These are phyloP conservation scores for Daldinia eschscholtzii DNA, from an alignment of 2,329 filamentous ascomycete genomes.

Conservation along the genomic window DNA sequence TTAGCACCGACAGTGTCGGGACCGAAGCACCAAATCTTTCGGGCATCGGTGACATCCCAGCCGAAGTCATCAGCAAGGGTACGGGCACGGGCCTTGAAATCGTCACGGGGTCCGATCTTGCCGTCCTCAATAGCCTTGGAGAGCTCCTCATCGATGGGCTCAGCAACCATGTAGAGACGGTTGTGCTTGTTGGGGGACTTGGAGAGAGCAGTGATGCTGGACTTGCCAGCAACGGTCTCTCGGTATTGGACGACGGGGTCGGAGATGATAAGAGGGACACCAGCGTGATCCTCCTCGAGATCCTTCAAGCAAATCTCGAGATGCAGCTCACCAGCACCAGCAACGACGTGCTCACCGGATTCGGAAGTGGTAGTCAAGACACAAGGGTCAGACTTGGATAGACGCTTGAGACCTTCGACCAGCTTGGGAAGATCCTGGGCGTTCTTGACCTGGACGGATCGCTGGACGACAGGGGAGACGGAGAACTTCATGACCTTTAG, in stretches of 20 bases:
- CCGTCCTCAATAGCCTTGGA: conserved; percentile 89
- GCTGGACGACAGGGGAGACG: conserved; percentile 97
- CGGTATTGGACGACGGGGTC: conserved; percentile 99
- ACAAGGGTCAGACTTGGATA: conserved; percentile 99
- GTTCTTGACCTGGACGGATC: conserved; percentile 99
- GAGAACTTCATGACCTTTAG: conserved; percentile 99
- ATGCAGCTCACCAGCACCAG: conserved; percentile 98
- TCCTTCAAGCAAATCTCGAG: conserved; percentile 99
- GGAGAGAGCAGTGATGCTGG: conserved; percentile 95
- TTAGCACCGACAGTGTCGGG: conserved; percentile 98
- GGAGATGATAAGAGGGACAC: conserved; percentile 96
- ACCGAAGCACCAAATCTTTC: conserved; percentile 99
- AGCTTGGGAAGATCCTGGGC: conserved; percentile 99
- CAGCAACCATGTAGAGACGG: conserved; percentile 95
- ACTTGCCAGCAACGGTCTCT: conserved; percentile 89
- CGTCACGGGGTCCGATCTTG: conserved; percentile 94
- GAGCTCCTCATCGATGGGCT: conserved; percentile 93
- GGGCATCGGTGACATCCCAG: conserved; percentile 99
- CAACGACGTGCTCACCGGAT: conserved; percentile 98
- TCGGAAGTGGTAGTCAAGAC: conserved; percentile 90
- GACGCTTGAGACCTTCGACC: conserved; percentile 99
- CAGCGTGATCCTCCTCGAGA: conserved; percentile 99
- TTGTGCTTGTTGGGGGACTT: conserved; percentile 99
- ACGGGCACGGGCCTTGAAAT: conserved; percentile 99
- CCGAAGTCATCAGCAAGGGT: conserved; percentile 95